Conservation (phyloP, 75 land plant genomes). For the Selaginella moellendorffii region DNA sequence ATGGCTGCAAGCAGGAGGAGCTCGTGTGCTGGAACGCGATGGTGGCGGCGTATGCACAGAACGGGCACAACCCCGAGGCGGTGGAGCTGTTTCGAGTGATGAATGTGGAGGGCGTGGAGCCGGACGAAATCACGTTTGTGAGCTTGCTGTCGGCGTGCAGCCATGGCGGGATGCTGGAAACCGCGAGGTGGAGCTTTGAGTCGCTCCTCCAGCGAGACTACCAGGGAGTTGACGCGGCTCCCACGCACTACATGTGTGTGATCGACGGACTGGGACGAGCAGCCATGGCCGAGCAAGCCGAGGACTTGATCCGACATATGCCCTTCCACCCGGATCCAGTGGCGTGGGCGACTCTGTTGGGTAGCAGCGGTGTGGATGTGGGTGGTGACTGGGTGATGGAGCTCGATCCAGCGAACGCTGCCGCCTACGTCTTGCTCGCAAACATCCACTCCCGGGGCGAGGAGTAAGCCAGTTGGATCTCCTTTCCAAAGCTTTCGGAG, state of each 20-base stretch:
- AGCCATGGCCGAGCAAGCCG: slow-evolving; percentile 28
- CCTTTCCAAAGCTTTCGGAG: too few species aligned
- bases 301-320: slow-evolving; percentile 24
- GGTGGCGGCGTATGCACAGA: background rate
- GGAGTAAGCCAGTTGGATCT: too few species aligned
- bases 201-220: background rate
- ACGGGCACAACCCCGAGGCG: background rate
- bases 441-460: too few species aligned
- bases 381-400: background rate
- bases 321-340: slow-evolving; percentile 20
- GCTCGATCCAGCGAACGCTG: background rate
- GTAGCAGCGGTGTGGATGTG: background rate
- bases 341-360: slow-evolving; percentile 33
- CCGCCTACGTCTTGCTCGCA: background rate
- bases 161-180: background rate
- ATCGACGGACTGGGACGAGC: slow-evolving; percentile 43
- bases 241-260: slow-evolving; percentile 41
- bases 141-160: background rate
- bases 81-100: background rate
- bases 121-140: background rate
- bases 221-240: background rate
- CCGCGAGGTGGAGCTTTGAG: background rate
- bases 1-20: too few species aligned
- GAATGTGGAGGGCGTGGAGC: background rate
- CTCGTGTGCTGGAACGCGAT: slow-evolving; percentile 1